phyloP scores from a whole-genome alignment of 1,284 basidiomycete species.

The Apiotrichum brassicae region DNA sequence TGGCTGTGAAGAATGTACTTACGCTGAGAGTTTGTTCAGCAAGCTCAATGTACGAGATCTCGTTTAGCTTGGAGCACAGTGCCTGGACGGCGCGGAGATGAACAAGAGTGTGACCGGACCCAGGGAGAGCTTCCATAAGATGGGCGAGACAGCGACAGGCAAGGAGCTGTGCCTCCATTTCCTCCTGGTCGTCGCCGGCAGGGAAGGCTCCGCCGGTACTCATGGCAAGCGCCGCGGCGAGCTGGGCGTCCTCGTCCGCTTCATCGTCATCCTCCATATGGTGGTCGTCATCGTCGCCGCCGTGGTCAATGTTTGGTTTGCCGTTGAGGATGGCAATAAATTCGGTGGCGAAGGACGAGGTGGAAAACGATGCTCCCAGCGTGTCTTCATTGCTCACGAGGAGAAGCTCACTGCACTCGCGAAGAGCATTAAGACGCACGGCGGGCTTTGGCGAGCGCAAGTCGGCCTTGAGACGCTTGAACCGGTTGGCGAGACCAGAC shows the following conservation, averaged over 20 bases:
- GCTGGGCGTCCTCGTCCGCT: constrained; percentile 70
- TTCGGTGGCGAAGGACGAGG: constrained; percentile 86
- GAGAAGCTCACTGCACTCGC: constrained; percentile 89
- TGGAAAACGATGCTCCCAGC: constrained; percentile 78
- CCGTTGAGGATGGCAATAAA: constrained; percentile 88
- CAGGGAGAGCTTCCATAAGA: constrained; percentile 91
- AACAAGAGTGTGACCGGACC: constrained; percentile 86
- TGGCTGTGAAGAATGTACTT: constrained; percentile 47
- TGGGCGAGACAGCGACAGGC: constrained; percentile 93
- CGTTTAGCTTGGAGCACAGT: constrained; percentile 86
- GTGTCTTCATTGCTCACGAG: constrained; percentile 98
- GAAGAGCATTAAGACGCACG: constrained; percentile 77
- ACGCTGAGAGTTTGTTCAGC: constrained; percentile 94
- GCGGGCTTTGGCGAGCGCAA: constrained; percentile 77
- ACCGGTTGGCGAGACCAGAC: constrained; percentile 71
- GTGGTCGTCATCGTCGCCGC: constrained; percentile 44
- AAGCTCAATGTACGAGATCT: constrained; percentile 92
- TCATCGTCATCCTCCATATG: constrained; percentile 26
- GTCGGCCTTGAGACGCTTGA: constrained; percentile 83
- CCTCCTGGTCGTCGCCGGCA: constrained; percentile 38
- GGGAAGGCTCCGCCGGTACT: constrained; percentile 39
- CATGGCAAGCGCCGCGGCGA: constrained; percentile 70
- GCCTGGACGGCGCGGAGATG: constrained; percentile 92
- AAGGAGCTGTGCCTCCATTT: constrained; percentile 83
- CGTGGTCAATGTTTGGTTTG: constrained; percentile 47